Percentiles rank a stretch among this genome's conserved stretches.
Conservation (phyloP, 164 flowering plant species). For the Vitis rupestris region DNA sequence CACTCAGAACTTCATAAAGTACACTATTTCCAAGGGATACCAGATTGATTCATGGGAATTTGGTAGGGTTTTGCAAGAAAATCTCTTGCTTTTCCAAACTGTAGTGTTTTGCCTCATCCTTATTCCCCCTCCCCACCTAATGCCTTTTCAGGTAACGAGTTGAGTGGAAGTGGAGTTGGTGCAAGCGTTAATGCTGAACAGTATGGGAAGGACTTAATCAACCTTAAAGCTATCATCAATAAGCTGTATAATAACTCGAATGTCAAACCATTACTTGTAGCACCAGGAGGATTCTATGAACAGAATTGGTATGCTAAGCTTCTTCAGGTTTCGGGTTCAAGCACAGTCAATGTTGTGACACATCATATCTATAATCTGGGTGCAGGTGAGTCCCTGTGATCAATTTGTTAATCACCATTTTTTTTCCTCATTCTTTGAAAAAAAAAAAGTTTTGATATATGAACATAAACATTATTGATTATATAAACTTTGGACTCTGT, state of each 20-base stretch:
- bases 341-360: conserved; percentile 53
- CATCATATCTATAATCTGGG: conserved; percentile 90
- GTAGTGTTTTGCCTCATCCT: not conserved
- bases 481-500: no score
- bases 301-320: conserved; percentile 61
- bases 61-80: conserved; percentile 39
- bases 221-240: conserved; percentile 50
- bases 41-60: conserved; percentile 89
- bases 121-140: not conserved
- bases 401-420: not conserved
- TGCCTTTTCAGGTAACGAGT: conserved; percentile 67
- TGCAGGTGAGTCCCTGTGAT: conserved; percentile 41
- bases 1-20: conserved; percentile 60
- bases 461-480: no score
- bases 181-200: conserved; percentile 69
- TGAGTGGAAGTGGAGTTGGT: conserved; percentile 80
- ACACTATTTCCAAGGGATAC: conserved; percentile 77
- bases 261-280: conserved; percentile 63
- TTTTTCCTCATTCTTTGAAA: not conserved
- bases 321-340: conserved; percentile 73
- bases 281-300: conserved; percentile 91
- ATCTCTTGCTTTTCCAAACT: not conserved
- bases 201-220: conserved; percentile 72
- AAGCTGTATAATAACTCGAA: conserved; percentile 42
- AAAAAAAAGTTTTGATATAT: no score